Base-by-base conservation (phyloP, 2,329 filamentous ascomycete genomes). In the Colletotrichum liaoningense region DNA sequence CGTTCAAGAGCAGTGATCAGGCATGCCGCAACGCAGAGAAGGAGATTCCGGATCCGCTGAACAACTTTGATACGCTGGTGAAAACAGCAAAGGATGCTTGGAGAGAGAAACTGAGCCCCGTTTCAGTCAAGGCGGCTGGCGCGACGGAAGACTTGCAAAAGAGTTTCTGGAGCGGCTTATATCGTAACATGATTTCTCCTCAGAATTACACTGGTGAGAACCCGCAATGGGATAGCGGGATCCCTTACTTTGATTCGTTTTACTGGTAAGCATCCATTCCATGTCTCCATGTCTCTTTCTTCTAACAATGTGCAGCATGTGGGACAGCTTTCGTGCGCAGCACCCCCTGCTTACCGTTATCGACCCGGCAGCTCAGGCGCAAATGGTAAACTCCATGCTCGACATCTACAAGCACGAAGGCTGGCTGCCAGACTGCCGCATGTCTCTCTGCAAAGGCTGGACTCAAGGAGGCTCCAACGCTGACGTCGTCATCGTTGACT, bases 181-280 rank as follows among this genome's bases (percentile, higher is more conserved):
- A 92, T 75, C 84, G 90, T 26, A 83, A 86, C 1, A 88, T 92
- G 86, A 90, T 92, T 73, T 90, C 88, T 35, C 90, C 91, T 1
- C 90, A 92, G 77, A 91, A 93, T 77, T 92, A 92, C 76, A 92
- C 91, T 0, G 89, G 88, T 0, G 91, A 92, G 77, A 92, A 92
- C 58, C 89, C 89, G 4, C 80, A 89, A 0, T 93, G 91, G 91
- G 79, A 88, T 46, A 91, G 87, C 28, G 84, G 86, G 0, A 88
- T 92, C 67, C 90, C 90, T 3, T 93, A 92, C 74, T 92, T 90
- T 73, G 91, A 92, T 77, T 91, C 89, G 8, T 83, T 77, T 62
- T 83, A 84, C 76, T 84, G 82, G 76, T 74, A 63, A 62, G 66
- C 28, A n/a, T 5, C 19, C 4, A 5, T 4, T n/a, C 16, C 1